Base-by-base conservation (phyloP, 768 basidiomycete genomes). In the Lactarius quietus region DNA sequence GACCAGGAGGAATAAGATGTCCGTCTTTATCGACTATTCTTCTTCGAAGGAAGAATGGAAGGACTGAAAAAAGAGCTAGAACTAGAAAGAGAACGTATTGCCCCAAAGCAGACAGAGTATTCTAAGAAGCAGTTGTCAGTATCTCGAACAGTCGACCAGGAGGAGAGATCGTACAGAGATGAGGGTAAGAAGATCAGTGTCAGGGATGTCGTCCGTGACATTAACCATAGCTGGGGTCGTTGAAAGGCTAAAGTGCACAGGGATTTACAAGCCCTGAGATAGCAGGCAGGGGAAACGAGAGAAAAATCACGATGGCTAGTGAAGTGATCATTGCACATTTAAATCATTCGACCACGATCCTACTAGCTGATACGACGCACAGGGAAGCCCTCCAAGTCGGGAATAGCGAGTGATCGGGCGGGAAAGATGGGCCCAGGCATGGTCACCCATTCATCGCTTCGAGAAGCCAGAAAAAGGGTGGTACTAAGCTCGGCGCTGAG, bases 361-460 rank as follows among this genome's bases (percentile, higher is more conserved):
- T 12, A 3, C 33, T 26, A 35, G 33, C 45, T n/a, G 48, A 36
- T 9, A 12, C 29, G 31, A 45, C n/a, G 52, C 28, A 59, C 18
- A 29, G 31, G 29, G 63, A 59, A 60, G 53, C 43, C 31, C 14
- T 10, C 31, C 31, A 43, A 36, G 65, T 43, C 51, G 23, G 55
- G 33, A 66, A 62, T 62, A 58, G 56, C 23, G 4, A 35, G 5
- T 45, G 57, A 41, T 61, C 59, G 43, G 36, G 35, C 17, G 59
- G 43, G 53, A 56, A 33, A 57, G 15, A 35, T 51, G 23, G 45
- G 45, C 23, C 36, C 23, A 41, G 59, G 20, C n/a, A 38, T 18
- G 26, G 38, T 56, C 41, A 6, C 2, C 3, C 33, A 20, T 18
- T 28, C 45, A 26, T 60, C 17, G 31, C 45, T 60, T 48, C 53